A percentile compares a stretch with the other conserved stretches of the same genome.
These are phyloP conservation scores for Penicillium flavigenum DNA, from an alignment of 495 filamentous ascomycete genomes.

Conservation along the genomic window DNA sequence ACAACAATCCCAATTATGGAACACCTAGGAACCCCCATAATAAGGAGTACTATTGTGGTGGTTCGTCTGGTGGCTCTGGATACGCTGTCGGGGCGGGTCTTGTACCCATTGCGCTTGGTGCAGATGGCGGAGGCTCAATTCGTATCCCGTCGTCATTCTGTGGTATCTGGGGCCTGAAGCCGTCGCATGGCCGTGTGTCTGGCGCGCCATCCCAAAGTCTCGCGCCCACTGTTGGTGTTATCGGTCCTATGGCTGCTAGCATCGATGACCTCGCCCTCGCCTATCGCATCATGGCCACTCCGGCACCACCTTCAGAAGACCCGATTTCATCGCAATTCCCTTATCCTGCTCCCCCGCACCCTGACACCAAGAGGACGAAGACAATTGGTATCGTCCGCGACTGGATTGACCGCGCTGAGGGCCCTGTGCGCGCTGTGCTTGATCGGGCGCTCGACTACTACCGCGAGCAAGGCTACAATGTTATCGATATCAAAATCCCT, in stretches of 20 bases:
- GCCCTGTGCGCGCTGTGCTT: constrained; percentile 60
- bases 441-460: constrained; percentile 62
- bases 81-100: constrained; percentile 76
- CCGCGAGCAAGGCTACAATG: constrained; percentile 58
- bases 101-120: constrained; percentile 78
- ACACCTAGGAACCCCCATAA: constrained; percentile 87
- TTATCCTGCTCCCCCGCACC: constrained; percentile 36
- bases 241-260: constrained; percentile 74
- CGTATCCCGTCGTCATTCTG: constrained; percentile 81
- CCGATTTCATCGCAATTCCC: constrained; percentile 49
- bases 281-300: constrained; percentile 72
- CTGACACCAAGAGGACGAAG: constrained; percentile 36
- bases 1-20: constrained; percentile 78
- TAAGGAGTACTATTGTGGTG: constrained; percentile 76
- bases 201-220: constrained; percentile 58
- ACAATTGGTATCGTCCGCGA: constrained; percentile 69
- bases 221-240: constrained; percentile 62
- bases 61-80: constrained; percentile 81
- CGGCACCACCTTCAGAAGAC: constrained; percentile 58
- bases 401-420: constrained; percentile 73
- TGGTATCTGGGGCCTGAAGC: constrained; percentile 86
- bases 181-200: constrained; percentile 74
- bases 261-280: constrained; percentile 80
- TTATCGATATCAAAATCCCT: constrained; percentile 74
- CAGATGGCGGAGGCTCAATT: constrained; percentile 85